Evolutionary conservation across 2,329 filamentous ascomycete species (phyloP).

Genomic region (Orbilia quercus): DNA sequence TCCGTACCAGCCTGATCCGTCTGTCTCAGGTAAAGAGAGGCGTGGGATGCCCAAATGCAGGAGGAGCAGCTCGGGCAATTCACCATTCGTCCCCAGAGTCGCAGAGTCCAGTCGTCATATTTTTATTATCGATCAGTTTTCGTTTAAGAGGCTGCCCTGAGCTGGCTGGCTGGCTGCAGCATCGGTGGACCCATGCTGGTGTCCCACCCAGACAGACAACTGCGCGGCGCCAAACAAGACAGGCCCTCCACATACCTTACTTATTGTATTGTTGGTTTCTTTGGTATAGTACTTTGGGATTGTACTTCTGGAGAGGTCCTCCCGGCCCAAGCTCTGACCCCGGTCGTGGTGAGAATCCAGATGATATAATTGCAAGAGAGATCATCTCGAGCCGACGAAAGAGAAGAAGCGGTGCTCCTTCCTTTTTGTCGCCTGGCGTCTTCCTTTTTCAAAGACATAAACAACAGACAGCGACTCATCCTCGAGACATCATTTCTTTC

Average conservation of each 20-base stretch:
- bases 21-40: conserved; percentile 44
- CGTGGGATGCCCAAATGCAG: conserved; percentile 50
- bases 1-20: conserved; percentile 43
- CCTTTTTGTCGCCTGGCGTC: conserved; percentile 39
- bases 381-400: conserved; percentile 55
- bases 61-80: conserved; percentile 25
- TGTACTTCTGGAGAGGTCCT: conserved; percentile 51
- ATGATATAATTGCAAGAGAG: conserved; percentile 56
- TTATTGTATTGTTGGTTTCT: conserved; percentile 34
- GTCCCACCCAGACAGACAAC: conserved; percentile 37
- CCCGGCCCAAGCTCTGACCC: conserved; percentile 49
- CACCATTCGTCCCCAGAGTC: conserved; percentile 1
- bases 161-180: conserved; percentile 16
- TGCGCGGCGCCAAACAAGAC: conserved; percentile 55
- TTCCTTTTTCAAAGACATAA: not conserved
- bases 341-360: conserved; percentile 42
- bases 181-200: conserved; percentile 41
- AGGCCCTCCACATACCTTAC: conserved; percentile 56
- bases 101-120: conserved; percentile 2
- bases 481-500: conserved; percentile 13
- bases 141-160: not conserved
- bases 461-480: conserved; percentile 18
- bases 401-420: conserved; percentile 55
- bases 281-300: too few relatives aligned
- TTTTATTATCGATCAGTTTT: conserved; percentile 18